phyloP scores from a whole-genome alignment of 768 basidiomycete genomes.

The Xerocomellus intermedius region DNA sequence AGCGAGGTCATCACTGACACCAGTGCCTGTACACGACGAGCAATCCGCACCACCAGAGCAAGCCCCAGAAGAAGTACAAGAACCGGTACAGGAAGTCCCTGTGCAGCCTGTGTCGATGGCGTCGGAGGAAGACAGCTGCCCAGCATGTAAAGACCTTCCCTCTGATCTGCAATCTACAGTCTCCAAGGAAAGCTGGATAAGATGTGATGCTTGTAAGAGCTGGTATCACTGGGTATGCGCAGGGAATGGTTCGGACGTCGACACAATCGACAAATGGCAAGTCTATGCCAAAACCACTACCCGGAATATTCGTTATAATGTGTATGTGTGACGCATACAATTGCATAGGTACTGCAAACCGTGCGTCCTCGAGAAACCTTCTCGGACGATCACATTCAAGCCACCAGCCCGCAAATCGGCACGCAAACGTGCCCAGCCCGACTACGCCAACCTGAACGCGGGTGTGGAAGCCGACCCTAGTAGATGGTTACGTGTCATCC shows the following conservation, averaged over 20 bases:
- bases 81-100: slow-evolving; percentile 12
- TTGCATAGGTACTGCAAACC: slow-evolving; percentile 62
- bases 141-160: slow-evolving; percentile 47
- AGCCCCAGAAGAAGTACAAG: slow-evolving; percentile 14
- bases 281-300: slow-evolving; percentile 25
- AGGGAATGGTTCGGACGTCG: slow-evolving; percentile 61
- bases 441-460: slow-evolving; percentile 75
- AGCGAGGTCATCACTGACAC: slow-evolving; percentile 30
- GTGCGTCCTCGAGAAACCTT: slow-evolving; percentile 59
- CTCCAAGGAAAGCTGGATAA: slow-evolving; percentile 76
- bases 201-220: slow-evolving; percentile 76
- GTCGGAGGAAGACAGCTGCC: slow-evolving; percentile 41
- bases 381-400: slow-evolving; percentile 69
- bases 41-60: slow-evolving; percentile 11
- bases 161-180: slow-evolving; percentile 32
- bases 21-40: slow-evolving; percentile 23
- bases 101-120: slow-evolving; percentile 7
- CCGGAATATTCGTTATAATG: slow-evolving; percentile 11
- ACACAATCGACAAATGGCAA: slow-evolving; percentile 77
- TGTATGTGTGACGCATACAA: slow-evolving; percentile 17
- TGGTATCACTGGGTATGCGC: slow-evolving; percentile 88
- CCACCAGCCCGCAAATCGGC: slow-evolving; percentile 79
- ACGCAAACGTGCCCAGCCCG: slow-evolving; percentile 68
- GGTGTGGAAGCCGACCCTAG: slow-evolving; percentile 59
- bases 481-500: slow-evolving; percentile 68